Base-by-base conservation (phyloP, 768 basidiomycete species). In the Collybia nuda region DNA sequence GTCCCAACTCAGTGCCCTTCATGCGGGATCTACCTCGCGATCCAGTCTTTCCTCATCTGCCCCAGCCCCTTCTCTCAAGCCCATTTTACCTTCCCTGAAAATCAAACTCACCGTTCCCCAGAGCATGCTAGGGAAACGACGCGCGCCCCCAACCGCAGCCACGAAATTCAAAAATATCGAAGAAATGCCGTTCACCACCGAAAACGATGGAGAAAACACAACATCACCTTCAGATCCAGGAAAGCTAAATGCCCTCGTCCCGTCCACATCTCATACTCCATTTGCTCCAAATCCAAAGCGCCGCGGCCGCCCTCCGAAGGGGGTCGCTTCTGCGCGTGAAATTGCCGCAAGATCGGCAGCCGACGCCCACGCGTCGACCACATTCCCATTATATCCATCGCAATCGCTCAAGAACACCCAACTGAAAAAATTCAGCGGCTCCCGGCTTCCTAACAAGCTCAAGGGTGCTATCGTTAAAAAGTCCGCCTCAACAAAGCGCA, bases 51-150 rank as follows among this genome's bases (percentile, higher is more conserved):
- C 70, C 51, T 47, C 58, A 24, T 61, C 55, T 42, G 57, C 54
- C 49, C 64, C 57, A 52, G 57, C 55, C 54, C 62, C 59, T 57
- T 64, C 48, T 58, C 67, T 28, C 56, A 54, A 55, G 44, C 66
- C 67, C 17, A 14, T 47, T 7, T 58, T 62, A 4, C 71, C 70
- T 1, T 68, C 80, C 4, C 76, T 89, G 61, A 90, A 89, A 74
- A 88, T 89, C 72, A 86, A 82, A 67, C 79, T 89, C 53, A 83
- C 82, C 43, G 72, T 86, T 12, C 85, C 85, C 14, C 79, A 75
- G 42, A 75, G 68, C 54, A 71, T 84, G 56, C 74, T 80, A 53
- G 76, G 70, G 61, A 80, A 72, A 61, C 69, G 67, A 24, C 67
- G 62, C 36, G 44, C 64, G 29, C 49, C 50, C 44, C 45, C 56